phyloP scores from a whole-genome alignment of 257 asterid genomes.

The Nemophila menziesii region DNA sequence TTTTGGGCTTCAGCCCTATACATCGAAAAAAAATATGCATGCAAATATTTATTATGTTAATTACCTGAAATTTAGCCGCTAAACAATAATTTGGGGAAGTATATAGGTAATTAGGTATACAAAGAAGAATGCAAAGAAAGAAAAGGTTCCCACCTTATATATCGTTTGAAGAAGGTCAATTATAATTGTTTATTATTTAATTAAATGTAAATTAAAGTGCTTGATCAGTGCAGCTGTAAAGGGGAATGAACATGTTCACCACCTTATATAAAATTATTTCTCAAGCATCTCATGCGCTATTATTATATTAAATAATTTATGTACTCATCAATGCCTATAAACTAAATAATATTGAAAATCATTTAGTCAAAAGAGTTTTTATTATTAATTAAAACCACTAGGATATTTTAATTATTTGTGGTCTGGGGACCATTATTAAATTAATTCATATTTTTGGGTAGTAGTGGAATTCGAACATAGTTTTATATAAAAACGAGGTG shows the following conservation, averaged over 20 bases:
- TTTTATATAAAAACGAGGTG: slow-evolving; percentile 12
- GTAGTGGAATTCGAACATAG: slow-evolving; percentile 8
- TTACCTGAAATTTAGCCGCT: slow-evolving; percentile 18
- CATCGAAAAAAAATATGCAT: not conserved
- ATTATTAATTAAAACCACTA: slow-evolving; percentile 4
- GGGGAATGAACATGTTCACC: slow-evolving; percentile 26
- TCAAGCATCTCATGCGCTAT: slow-evolving; percentile 23
- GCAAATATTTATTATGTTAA: not conserved
- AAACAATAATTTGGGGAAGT: slow-evolving; percentile 7
- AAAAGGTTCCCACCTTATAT: slow-evolving; percentile 8
- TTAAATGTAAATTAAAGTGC: slow-evolving; percentile 16
- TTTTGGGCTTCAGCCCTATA: no score
- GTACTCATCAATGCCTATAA: slow-evolving; percentile 9
- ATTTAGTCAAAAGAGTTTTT: slow-evolving; percentile 19
- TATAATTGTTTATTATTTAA: not conserved
- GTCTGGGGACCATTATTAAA: slow-evolving; percentile 7
- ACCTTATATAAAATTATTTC: slow-evolving; percentile 10
- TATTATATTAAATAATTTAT: slow-evolving; percentile 13
- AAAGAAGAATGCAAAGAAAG: slow-evolving; percentile 9
- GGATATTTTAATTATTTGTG: slow-evolving; percentile 14
- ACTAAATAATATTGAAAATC: slow-evolving; percentile 14
- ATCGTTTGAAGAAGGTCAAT: not conserved
- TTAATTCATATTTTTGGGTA: slow-evolving; percentile 15
- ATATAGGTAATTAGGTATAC: no score
- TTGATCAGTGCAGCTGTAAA: slow-evolving; percentile 28